Evolutionary conservation across 2,329 filamentous ascomycete genomes (phyloP), one percentile per base, ranked within the genome.

Genomic region (Aspergillus vadensis): DNA sequence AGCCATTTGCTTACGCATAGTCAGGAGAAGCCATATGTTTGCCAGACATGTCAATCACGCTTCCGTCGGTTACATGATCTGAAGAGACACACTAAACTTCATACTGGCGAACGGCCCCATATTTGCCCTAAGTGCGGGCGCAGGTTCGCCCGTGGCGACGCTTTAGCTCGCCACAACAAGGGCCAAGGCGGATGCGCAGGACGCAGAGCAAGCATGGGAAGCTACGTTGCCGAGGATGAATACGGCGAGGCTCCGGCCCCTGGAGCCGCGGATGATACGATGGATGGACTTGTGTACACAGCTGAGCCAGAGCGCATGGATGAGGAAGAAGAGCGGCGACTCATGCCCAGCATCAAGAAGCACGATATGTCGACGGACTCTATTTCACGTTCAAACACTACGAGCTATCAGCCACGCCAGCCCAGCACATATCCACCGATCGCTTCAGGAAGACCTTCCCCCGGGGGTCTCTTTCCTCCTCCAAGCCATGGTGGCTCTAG

Each of bases 21-120:
- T 71, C 94, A 99, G 81, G 95, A 99, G 77, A 99, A 99, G 78
- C 95, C 95, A 0, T 99, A 95, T 72, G 86, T 95, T 27, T 99
- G 95, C 74, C 88, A 91, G 63, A 92, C 91, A n/a, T 99, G 95
- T 75, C 87, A 94, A 69, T 91, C 95, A 76, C 88, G 94, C 55
- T 99, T 99, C 77, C 87, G 95, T 58, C 88, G 95, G 65, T 82
- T 98, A 55, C 95, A 99, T 74, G 95, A 99, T 72, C 79, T 99
- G 66, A 99, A 99, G 80, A 88, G 95, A 43, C 95, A 99, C 75
- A 92, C 90, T 65, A 99, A 99, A 78, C 85, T 99, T 21, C 95
- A 99, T 73, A 98, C 94, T 0, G 95, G 95, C 58, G 95, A 99
- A 80, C 89, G 96, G 71, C 93, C 93, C 12, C 95, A 99, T 70